Evolutionary conservation across 768 basidiomycete species (phyloP).

Genomic region (Tricholoma flavovirens): DNA sequence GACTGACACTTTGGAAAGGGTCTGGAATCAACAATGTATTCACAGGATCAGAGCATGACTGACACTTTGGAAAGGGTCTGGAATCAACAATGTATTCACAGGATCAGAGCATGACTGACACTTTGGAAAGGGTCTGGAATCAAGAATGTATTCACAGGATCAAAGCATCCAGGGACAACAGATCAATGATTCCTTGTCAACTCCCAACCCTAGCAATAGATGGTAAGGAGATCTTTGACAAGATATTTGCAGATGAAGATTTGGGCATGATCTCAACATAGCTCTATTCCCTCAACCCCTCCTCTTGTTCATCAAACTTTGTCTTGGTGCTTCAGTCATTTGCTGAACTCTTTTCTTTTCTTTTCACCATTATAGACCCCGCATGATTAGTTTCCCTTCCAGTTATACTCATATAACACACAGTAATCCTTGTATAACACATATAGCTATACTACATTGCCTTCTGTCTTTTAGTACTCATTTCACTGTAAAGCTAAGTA

Average conservation of each 20-base stretch:
- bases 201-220: conserved; percentile 63
- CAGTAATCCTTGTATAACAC: too few species aligned
- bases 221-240: conserved; percentile 75
- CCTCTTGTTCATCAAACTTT: too few species aligned
- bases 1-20: conserved; percentile 66
- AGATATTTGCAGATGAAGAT: conserved; percentile 67
- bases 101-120: conserved; percentile 67
- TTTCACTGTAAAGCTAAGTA: too few species aligned
- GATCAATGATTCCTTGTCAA: conserved; percentile 37
- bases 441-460: too few species aligned
- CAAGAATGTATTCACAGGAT: conserved; percentile 71
- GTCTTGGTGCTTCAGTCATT: too few species aligned
- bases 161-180: conserved; percentile 56
- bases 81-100: conserved; percentile 74
- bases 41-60: conserved; percentile 67
- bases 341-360: too few species aligned
- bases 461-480: too few species aligned
- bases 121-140: conserved; percentile 83
- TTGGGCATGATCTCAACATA: conserved; percentile 74
- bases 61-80: conserved; percentile 78
- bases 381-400: too few species aligned
- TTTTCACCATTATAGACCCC: too few species aligned
- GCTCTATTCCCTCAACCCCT: conserved; percentile 10
- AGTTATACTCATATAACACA: too few species aligned
- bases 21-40: conserved; percentile 84